Percentiles rank a stretch among this genome's conserved stretches.
Evolutionary conservation across 192 early-diverging fungal species (phyloP).

Genomic region (Phycomyces blakesleeanus): DNA sequence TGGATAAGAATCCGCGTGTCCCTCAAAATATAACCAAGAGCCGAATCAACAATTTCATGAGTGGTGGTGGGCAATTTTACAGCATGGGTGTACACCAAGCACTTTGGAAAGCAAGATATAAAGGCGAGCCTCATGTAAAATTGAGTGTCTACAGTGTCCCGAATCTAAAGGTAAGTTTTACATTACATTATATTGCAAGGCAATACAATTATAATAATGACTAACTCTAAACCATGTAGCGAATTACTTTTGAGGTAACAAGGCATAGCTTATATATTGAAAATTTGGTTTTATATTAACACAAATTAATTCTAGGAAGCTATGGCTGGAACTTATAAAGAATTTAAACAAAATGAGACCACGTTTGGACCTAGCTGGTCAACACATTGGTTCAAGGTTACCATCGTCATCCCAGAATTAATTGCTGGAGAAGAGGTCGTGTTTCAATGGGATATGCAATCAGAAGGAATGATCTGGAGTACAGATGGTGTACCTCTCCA

Average conservation of each 20-base stretch:
- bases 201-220: no score
- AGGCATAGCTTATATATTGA: background rate
- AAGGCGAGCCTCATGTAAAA: constrained; percentile 44
- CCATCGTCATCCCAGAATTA: constrained; percentile 59
- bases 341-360: background rate
- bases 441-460: constrained; percentile 82
- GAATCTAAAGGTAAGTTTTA: constrained; percentile 54
- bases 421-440: constrained; percentile 68
- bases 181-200: no score
- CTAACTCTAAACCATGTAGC: no score
- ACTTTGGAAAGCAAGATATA: constrained; percentile 43
- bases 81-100: constrained; percentile 48
- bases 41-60: constrained; percentile 70
- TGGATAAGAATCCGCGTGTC: constrained; percentile 38
- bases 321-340: constrained; percentile 12
- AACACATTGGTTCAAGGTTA: constrained; percentile 75
- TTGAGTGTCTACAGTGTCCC: constrained; percentile 64
- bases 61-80: constrained; percentile 36
- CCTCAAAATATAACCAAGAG: constrained; percentile 66
- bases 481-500: constrained; percentile 75
- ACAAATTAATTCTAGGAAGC: constrained; percentile 18
- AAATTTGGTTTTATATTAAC: background rate
- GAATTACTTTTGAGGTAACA: constrained; percentile 33
- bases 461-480: constrained; percentile 90
- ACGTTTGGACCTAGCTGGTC: constrained; percentile 45